These are phyloP conservation scores for Penicillium crustosum DNA, from an alignment of 2,329 filamentous ascomycete species.

Conservation along the genomic window DNA sequence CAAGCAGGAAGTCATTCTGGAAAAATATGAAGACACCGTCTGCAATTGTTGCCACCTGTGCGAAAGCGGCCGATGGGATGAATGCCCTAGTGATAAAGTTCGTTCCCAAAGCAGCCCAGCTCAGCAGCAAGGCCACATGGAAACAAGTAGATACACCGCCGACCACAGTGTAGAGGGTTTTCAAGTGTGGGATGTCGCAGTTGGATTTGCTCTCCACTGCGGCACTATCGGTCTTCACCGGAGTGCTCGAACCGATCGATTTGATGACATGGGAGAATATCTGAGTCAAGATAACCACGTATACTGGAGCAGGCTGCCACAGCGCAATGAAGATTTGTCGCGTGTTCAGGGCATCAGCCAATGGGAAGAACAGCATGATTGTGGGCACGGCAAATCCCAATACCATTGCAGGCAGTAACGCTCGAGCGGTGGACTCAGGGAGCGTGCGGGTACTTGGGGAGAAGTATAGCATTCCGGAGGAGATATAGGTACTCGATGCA, in stretches of 20 bases:
- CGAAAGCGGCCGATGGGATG: constrained; percentile 12
- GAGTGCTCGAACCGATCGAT: not conserved
- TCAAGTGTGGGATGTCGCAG: constrained; percentile 2
- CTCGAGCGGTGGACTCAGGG: constrained; percentile 19
- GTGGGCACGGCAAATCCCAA: constrained; percentile 29
- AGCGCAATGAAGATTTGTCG: constrained; percentile 22
- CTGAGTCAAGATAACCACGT: constrained; percentile 20
- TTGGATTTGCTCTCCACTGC: not conserved
- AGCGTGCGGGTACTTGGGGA: constrained; percentile 13
- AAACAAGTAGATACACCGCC: constrained; percentile 12
- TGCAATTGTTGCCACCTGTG: constrained; percentile 10
- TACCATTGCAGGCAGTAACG: constrained; percentile 24
- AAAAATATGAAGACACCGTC: constrained; percentile 27
- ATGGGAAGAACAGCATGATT: constrained; percentile 25
- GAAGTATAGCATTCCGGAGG: constrained; percentile 14
- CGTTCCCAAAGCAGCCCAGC: not conserved
- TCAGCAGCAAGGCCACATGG: constrained; percentile 2
- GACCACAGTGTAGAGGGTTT: constrained; percentile 3
- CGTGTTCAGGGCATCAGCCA: constrained; percentile 9
- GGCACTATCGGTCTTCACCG: not conserved
- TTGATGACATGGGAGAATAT: constrained; percentile 12
- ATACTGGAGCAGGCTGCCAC: constrained; percentile 27
- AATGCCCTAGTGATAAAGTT: constrained; percentile 17
- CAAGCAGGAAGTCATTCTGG: constrained; percentile 27
- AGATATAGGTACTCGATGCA: constrained; percentile 19